Evolutionary conservation across 805 yeast species (phyloP).

Genomic region (Saturnispora hagleri): DNA sequence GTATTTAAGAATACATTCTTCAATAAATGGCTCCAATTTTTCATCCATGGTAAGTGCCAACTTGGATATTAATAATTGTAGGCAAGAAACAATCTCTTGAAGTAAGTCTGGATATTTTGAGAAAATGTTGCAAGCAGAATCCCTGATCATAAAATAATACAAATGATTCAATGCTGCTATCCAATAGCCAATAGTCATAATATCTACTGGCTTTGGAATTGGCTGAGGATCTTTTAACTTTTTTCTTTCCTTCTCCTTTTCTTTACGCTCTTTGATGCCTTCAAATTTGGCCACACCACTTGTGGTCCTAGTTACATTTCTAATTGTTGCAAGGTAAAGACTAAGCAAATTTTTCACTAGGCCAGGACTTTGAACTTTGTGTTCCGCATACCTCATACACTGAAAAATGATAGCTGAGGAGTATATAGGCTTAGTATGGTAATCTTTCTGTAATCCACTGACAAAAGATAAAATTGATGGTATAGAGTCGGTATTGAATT

Average conservation of each 20-base stretch:
- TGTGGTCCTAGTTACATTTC: slow-evolving; percentile 50
- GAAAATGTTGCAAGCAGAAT: slow-evolving; percentile 43
- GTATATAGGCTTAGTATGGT: slow-evolving; percentile 41
- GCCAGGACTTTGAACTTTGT: slow-evolving; percentile 42
- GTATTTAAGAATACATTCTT: slow-evolving; percentile 62
- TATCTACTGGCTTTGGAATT: slow-evolving; percentile 35
- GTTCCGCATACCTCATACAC: slow-evolving; percentile 59
- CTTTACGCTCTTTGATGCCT: slow-evolving; percentile 18
- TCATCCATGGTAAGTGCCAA: slow-evolving; percentile 57
- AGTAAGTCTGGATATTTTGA: slow-evolving; percentile 45
- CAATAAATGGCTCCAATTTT: slow-evolving; percentile 47
- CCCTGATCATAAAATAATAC: slow-evolving; percentile 67
- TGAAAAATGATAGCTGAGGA: slow-evolving; percentile 69
- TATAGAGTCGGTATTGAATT: slow-evolving; percentile 51
- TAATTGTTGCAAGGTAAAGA: slow-evolving; percentile 50
- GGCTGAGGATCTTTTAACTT: slow-evolving; percentile 11
- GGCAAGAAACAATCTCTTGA: slow-evolving; percentile 46
- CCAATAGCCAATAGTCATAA: slow-evolving; percentile 78
- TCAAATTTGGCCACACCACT: slow-evolving; percentile 41
- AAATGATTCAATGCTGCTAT: slow-evolving; percentile 69
- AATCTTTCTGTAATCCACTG: slow-evolving; percentile 35
- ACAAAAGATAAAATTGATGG: slow-evolving; percentile 40
- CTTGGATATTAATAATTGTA: slow-evolving; percentile 57
- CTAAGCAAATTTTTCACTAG: slow-evolving; percentile 52
- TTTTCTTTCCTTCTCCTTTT: slow-evolving; percentile 11